phyloP scores from a whole-genome alignment of 2,329 filamentous ascomycete species.

The Cordyceps cicadae region DNA sequence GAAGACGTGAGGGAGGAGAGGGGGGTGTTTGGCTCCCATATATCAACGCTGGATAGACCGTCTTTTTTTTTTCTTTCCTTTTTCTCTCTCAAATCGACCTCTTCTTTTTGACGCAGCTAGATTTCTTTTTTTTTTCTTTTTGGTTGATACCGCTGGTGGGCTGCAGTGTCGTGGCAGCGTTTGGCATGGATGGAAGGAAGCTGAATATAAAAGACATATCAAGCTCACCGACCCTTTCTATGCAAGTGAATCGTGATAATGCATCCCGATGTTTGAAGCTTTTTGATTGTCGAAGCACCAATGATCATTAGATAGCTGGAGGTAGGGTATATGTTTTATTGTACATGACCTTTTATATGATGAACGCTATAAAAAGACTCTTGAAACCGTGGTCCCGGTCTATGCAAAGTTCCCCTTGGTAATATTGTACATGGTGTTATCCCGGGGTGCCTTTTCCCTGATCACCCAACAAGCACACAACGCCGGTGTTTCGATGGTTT shows the following conservation, averaged over 20 bases:
- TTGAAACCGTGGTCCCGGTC: neutral
- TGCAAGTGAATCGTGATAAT: neutral
- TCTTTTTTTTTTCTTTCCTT: conserved; percentile 12
- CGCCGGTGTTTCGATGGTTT: neutral
- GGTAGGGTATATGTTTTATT: neutral
- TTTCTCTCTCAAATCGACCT: neutral
- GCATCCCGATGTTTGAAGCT: neutral
- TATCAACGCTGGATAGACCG: conserved; percentile 9
- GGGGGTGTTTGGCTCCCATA: neutral
- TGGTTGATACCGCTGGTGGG: conserved; percentile 14
- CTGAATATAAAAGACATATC: neutral
- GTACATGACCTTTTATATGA: conserved; percentile 3
- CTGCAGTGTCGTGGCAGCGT: neutral
- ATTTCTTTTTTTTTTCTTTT: conserved; percentile 10
- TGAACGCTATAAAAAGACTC: neutral
- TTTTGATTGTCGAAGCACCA: no score
- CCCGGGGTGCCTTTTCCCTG: neutral
- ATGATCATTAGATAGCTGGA: neutral
- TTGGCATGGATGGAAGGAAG: neutral
- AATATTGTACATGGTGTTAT: conserved; percentile 2
- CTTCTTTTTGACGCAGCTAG: conserved; percentile 6
- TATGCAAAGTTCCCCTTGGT: neutral
- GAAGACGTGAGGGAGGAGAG: neutral
- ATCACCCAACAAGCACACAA: neutral
- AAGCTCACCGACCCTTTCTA: neutral